These are phyloP conservation scores for Apiotrichum gamsii DNA, from an alignment of 1,284 basidiomycete genomes.

Conservation along the genomic window DNA sequence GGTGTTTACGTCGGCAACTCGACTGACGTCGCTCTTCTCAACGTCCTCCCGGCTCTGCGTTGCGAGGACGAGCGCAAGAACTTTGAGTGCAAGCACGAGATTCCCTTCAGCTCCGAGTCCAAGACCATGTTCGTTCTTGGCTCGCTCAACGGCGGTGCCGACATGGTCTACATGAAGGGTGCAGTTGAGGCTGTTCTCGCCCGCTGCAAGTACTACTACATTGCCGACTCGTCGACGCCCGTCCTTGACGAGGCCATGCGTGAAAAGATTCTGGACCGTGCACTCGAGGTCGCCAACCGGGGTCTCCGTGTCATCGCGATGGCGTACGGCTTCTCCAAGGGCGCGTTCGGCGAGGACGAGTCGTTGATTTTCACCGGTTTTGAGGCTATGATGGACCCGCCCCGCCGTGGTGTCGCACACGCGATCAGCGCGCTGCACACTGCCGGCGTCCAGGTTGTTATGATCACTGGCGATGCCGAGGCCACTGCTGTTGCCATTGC, in stretches of 20 bases:
- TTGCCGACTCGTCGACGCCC: conserved; percentile 74
- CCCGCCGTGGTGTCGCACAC: conserved; percentile 84
- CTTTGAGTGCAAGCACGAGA: conserved; percentile 71
- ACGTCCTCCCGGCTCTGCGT: conserved; percentile 67
- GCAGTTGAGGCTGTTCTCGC: conserved; percentile 82
- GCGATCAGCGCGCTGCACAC: conserved; percentile 71
- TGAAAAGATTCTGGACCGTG: conserved; percentile 61
- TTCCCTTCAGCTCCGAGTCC: conserved; percentile 84
- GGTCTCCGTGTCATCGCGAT: conserved; percentile 85
- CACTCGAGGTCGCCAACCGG: conserved; percentile 62
- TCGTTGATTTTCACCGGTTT: conserved; percentile 85
- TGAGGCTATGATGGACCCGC: conserved; percentile 93
- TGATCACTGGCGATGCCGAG: conserved; percentile 97
- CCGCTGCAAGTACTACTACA: conserved; percentile 79
- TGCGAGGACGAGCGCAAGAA: conserved; percentile 61
- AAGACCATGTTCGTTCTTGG: conserved; percentile 91
- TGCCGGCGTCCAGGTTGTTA: conserved; percentile 88
- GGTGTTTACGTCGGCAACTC: conserved; percentile 78
- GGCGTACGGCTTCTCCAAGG: conserved; percentile 64
- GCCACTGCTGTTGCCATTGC: conserved; percentile 87
- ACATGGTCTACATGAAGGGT: conserved; percentile 87
- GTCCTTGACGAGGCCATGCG: conserved; percentile 63
- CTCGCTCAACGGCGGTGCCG: conserved; percentile 52
- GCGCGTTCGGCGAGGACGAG: conserved; percentile 38
- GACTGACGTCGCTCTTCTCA: conserved; percentile 87